Percentiles rank a stretch among this genome's conserved stretches.
These are phyloP conservation scores for Penicillium sp. DNA, from an alignment of 2,329 filamentous ascomycete species.

Conservation along the genomic window DNA sequence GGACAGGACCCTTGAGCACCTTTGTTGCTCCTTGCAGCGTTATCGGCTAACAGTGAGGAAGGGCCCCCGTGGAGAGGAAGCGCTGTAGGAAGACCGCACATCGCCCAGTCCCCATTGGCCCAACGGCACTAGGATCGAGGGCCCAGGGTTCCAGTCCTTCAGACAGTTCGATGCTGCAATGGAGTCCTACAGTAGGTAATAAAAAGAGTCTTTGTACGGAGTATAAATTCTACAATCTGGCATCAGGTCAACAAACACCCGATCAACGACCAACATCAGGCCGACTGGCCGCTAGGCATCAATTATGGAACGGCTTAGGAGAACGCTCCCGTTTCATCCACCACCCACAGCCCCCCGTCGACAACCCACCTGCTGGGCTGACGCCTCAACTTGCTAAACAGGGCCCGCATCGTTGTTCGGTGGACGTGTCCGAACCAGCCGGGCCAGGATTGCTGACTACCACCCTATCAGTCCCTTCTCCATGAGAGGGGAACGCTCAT, in stretches of 20 bases:
- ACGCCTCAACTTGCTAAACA: conserved; percentile 3
- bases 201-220: too few species aligned
- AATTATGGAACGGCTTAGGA: not conserved
- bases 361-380: conserved; percentile 9
- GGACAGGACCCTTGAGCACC: not conserved
- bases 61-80: not conserved
- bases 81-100: not conserved
- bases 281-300: not conserved
- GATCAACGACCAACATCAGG: not conserved
- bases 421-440: conserved; percentile 24
- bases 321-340: not conserved
- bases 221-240: not conserved
- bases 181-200: not conserved
- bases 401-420: conserved; percentile 11
- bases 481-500: not conserved
- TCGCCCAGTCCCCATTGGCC: not conserved
- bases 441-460: conserved; percentile 8
- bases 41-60: not conserved
- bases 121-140: not conserved
- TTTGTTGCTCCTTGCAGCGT: not conserved
- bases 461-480: conserved; percentile 10
- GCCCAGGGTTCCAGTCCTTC: not conserved
- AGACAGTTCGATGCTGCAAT: not conserved
- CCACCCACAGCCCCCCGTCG: not conserved
- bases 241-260: not conserved